A percentile compares a stretch with the other conserved stretches of the same genome.
Evolutionary conservation across 2,329 filamentous ascomycete genomes (phyloP).

Genomic region (Penicillium sp.): DNA sequence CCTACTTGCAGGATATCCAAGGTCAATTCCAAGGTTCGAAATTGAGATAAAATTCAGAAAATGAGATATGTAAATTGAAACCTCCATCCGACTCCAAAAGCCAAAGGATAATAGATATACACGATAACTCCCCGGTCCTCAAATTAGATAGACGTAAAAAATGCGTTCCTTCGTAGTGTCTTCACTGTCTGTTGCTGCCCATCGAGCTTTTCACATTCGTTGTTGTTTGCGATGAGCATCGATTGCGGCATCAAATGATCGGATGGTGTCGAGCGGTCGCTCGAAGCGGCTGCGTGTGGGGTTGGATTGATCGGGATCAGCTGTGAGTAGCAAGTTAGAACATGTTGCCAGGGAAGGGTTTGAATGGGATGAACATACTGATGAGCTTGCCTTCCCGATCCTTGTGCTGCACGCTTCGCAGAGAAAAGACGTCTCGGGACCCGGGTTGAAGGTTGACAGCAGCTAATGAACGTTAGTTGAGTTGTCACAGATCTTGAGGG

Average conservation of each 20-base stretch:
- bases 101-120: background rate
- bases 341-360: background rate
- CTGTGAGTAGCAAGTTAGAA: slow-evolving; percentile 50
- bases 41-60: background rate
- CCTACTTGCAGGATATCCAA: too few species aligned
- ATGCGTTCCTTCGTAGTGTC: slow-evolving; percentile 12
- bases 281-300: slow-evolving; percentile 86
- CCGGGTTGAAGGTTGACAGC: slow-evolving; percentile 17
- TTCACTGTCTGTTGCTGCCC: background rate
- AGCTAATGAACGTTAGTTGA: slow-evolving; percentile 22
- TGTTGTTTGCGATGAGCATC: slow-evolving; percentile 62
- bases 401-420: slow-evolving; percentile 73
- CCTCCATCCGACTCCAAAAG: background rate
- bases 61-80: background rate
- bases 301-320: slow-evolving; percentile 86
- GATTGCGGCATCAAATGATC: slow-evolving; percentile 85
- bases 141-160: slow-evolving; percentile 4
- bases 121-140: background rate
- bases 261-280: slow-evolving; percentile 86
- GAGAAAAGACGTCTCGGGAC: slow-evolving; percentile 56
- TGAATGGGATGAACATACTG: slow-evolving; percentile 52
- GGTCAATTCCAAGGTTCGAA: too few species aligned
- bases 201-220: slow-evolving; percentile 12
- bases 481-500: background rate
- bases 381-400: slow-evolving; percentile 78